Conservation (phyloP, 2,329 filamentous ascomycete genomes). For the Aspergillus novoparasiticus region DNA sequence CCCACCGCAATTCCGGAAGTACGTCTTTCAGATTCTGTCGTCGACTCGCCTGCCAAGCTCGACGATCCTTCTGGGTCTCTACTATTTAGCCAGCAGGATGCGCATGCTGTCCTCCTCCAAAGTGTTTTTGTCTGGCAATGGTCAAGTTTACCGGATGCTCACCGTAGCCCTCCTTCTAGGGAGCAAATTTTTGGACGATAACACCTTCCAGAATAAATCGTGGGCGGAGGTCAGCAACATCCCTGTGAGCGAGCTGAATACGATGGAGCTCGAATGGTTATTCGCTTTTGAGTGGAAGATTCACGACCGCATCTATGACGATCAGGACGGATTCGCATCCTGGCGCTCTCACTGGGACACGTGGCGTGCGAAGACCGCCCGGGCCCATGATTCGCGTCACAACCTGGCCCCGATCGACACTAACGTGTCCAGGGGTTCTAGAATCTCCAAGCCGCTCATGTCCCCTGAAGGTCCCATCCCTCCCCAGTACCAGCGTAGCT, state of each 20-base stretch:
- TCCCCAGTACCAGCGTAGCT: conserved; percentile 52
- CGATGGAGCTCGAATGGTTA: conserved; percentile 86
- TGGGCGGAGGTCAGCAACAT: conserved; percentile 97
- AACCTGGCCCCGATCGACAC: conserved; percentile 67
- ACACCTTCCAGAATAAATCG: conserved; percentile 95
- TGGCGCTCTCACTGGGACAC: conserved; percentile 70
- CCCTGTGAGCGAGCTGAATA: conserved; percentile 78
- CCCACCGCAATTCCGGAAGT: conserved; percentile 81
- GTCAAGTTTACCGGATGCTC: conserved; percentile 83
- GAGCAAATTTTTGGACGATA: conserved; percentile 95
- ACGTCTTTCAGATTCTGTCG: conserved; percentile 85
- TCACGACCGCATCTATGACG: conserved; percentile 79
- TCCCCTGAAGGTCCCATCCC: conserved; percentile 52
- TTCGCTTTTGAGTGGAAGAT: conserved; percentile 79
- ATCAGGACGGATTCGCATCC: conserved; percentile 66
- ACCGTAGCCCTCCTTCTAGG: conserved; percentile 83
- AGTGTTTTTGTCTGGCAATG: conserved; percentile 60
- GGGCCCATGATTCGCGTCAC: conserved; percentile 48
- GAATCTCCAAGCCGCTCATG: conserved; percentile 53
- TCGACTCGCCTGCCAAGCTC: conserved; percentile 88
- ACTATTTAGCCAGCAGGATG: conserved; percentile 83
- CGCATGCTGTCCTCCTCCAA: conserved; percentile 66
- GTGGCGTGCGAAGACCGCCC: conserved; percentile 58
- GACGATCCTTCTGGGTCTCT: conserved; percentile 86
- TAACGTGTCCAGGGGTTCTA: conserved; percentile 57